Conservation (phyloP, 805 yeast genomes). For the Myxozyma kluyveri region DNA sequence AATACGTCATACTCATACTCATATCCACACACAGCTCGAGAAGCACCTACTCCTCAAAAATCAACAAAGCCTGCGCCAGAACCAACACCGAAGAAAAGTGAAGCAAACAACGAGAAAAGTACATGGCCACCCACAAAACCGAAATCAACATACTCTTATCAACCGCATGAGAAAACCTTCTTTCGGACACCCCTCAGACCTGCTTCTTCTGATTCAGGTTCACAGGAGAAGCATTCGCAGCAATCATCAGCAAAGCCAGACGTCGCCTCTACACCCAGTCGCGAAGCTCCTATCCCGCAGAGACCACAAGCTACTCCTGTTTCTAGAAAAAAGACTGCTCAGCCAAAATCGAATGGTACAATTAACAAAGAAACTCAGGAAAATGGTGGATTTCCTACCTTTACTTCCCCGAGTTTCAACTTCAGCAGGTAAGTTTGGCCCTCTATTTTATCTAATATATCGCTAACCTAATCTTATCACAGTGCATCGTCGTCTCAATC, state of each 20-base stretch:
- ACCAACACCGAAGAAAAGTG: not conserved
- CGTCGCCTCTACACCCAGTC: not conserved
- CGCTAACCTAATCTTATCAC: too few relatives aligned
- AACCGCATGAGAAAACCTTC: constrained; percentile 5
- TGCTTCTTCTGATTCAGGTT: not conserved
- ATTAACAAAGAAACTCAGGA: too few relatives aligned
- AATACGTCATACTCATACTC: not conserved
- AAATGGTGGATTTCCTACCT: too few relatives aligned
- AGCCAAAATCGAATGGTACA: too few relatives aligned
- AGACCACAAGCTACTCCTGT: too few relatives aligned
- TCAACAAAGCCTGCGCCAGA: not conserved
- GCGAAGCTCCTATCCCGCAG: too few relatives aligned
- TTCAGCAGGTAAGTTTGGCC: too few relatives aligned
- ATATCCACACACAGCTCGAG: not conserved
- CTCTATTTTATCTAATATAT: too few relatives aligned
- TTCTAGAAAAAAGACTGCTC: too few relatives aligned
- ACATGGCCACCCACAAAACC: constrained; percentile 2
- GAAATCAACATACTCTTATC: constrained; percentile 10
- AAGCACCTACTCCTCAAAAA: constrained; percentile 4
- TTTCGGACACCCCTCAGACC: constrained; percentile 4
- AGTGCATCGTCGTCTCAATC: too few relatives aligned
- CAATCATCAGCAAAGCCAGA: not conserved
- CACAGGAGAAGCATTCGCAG: not conserved
- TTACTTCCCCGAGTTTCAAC: too few relatives aligned
- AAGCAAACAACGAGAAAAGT: not conserved